phyloP scores from a whole-genome alignment of 140 eudicot genomes.

The Ambrosia hybrid region DNA sequence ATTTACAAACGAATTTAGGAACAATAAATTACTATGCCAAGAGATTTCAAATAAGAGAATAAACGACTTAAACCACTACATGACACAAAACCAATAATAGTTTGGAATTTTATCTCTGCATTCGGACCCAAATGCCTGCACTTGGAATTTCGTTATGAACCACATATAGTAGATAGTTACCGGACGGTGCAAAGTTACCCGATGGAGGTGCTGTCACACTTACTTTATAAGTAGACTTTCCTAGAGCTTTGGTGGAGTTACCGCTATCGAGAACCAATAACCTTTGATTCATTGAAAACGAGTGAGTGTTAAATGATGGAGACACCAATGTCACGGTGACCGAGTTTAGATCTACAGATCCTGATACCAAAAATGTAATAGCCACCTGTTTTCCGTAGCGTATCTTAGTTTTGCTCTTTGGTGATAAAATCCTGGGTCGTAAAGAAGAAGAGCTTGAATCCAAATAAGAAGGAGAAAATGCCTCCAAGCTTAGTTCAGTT shows the following conservation, averaged over 20 bases:
- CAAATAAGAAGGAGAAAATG: constrained; percentile 68
- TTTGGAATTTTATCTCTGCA: constrained; percentile 23
- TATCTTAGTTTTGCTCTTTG: constrained; percentile 32
- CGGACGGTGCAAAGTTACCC: constrained; percentile 64
- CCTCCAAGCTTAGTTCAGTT: constrained; percentile 70
- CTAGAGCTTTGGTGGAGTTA: constrained; percentile 26
- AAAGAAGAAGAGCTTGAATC: constrained; percentile 19
- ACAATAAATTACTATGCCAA: neutral
- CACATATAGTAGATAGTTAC: constrained; percentile 59
- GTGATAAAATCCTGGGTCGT: constrained; percentile 53
- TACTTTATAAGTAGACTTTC: constrained; percentile 30
- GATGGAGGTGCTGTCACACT: constrained; percentile 48
- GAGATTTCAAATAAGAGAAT: neutral
- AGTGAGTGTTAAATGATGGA: constrained; percentile 77
- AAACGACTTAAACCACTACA: neutral
- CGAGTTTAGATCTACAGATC: constrained; percentile 26
- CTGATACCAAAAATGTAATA: constrained; percentile 40
- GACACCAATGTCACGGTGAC: constrained; percentile 65
- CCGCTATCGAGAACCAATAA: constrained; percentile 43
- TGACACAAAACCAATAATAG: neutral
- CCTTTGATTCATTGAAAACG: constrained; percentile 83
- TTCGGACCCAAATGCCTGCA: constrained; percentile 72
- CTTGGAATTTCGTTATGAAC: constrained; percentile 77
- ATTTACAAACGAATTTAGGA: neutral
- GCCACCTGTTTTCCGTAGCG: constrained; percentile 32